phyloP scores from a whole-genome alignment of 768 basidiomycete genomes.

The Fistulinella prunicolor region DNA sequence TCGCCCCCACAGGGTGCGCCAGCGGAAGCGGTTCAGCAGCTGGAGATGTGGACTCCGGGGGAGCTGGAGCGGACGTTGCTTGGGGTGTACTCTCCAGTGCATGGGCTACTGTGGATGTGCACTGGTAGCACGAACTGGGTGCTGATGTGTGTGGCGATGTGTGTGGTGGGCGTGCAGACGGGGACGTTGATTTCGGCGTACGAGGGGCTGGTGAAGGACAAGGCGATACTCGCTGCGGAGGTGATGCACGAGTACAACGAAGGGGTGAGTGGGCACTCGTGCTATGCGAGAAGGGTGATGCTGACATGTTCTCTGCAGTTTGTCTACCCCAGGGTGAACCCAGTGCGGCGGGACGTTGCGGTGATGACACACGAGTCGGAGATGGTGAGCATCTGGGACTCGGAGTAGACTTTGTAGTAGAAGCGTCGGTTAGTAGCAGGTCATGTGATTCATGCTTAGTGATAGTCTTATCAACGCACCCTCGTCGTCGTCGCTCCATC shows the following conservation, averaged over 20 bases:
- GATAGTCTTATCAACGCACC: slow-evolving; percentile 9
- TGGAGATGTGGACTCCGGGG: slow-evolving; percentile 77
- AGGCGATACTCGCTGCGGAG: slow-evolving; percentile 69
- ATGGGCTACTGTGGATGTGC: slow-evolving; percentile 70
- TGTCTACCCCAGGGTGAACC: slow-evolving; percentile 78
- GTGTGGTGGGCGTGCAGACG: slow-evolving; percentile 62
- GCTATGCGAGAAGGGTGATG: not conserved
- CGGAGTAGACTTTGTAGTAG: too few relatives aligned
- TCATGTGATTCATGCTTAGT: slow-evolving; percentile 12
- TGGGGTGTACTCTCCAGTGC: slow-evolving; percentile 74
- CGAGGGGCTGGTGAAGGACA: slow-evolving; percentile 68
- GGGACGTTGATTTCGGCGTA: slow-evolving; percentile 40
- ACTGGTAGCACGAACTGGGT: slow-evolving; percentile 76
- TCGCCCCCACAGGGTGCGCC: slow-evolving; percentile 36
- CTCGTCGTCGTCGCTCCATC: not conserved
- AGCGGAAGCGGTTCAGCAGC: slow-evolving; percentile 61
- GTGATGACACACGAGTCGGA: slow-evolving; percentile 87
- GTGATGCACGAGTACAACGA: slow-evolving; percentile 84
- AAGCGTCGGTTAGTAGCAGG: not conserved
- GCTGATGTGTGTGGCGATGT: slow-evolving; percentile 66
- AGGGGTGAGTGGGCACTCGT: slow-evolving; percentile 49
- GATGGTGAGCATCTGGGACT: slow-evolving; percentile 37
- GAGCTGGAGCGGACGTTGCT: slow-evolving; percentile 69
- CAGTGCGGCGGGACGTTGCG: slow-evolving; percentile 70
- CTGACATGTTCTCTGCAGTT: slow-evolving; percentile 48